phyloP scores from a whole-genome alignment of 495 filamentous ascomycete genomes.

The Annulohypoxylon stygium region DNA sequence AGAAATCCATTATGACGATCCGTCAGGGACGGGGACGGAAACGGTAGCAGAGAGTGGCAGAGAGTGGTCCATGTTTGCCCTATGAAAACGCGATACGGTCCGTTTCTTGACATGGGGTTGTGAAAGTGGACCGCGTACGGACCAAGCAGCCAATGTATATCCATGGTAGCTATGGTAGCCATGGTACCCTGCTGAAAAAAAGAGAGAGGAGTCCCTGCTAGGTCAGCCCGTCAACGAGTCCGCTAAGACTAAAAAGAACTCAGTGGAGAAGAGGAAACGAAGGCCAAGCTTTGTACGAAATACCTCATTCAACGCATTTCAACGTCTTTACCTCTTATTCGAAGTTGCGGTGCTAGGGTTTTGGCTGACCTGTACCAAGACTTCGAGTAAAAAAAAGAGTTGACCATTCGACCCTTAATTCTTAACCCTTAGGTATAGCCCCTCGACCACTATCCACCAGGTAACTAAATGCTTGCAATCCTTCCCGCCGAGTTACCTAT shows the following conservation, averaged over 20 bases:
- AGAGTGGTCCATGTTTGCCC: slow-evolving; percentile 52
- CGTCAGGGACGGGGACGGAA: slow-evolving; percentile 49
- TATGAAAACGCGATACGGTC: slow-evolving; percentile 53
- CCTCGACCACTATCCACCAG: too few relatives aligned
- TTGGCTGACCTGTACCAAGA: slow-evolving; percentile 42
- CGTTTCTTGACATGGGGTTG: slow-evolving; percentile 45
- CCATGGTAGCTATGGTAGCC: slow-evolving; percentile 2
- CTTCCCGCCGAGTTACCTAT: slow-evolving; percentile 47
- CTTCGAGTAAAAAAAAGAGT: too few relatives aligned
- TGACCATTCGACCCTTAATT: too few relatives aligned
- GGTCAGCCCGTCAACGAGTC: slow-evolving; percentile 49
- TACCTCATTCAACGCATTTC: slow-evolving; percentile 46
- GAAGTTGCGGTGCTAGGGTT: slow-evolving; percentile 18
- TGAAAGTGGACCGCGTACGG: slow-evolving; percentile 23
- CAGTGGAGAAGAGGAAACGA: slow-evolving; percentile 43
- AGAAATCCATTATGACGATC: slow-evolving; percentile 49
- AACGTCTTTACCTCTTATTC: slow-evolving; percentile 35
- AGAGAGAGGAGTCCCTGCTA: slow-evolving; percentile 46
- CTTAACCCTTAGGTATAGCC: too few relatives aligned
- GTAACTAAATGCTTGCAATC: slow-evolving; percentile 31
- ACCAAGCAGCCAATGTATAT: too few relatives aligned
- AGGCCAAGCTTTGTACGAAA: slow-evolving; percentile 45
- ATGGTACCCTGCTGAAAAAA: slow-evolving; percentile 49
- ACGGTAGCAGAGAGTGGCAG: slow-evolving; percentile 52
- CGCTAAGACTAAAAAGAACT: slow-evolving; percentile 47